Evolutionary conservation across 257 asterid genomes (phyloP).

Genomic region (Dorcoceras hygrometricum): DNA sequence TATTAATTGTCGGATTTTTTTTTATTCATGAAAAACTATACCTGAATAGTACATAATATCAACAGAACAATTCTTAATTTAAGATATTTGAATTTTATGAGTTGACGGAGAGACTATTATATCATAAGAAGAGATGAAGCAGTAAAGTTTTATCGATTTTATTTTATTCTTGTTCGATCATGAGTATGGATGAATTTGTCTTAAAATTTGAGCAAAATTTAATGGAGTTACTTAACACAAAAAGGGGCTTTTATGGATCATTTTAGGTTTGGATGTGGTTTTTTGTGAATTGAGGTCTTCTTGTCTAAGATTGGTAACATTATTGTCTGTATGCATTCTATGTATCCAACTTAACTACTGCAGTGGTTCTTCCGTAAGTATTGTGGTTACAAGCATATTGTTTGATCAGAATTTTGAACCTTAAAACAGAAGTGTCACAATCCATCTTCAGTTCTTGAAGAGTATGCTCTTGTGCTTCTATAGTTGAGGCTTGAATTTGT

Average conservation of each 20-base stretch:
- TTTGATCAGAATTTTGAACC: background rate
- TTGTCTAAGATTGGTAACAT: background rate
- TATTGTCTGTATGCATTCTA: background rate
- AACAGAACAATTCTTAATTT: background rate
- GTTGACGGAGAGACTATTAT: background rate
- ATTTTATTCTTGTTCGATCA: background rate
- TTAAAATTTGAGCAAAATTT: background rate
- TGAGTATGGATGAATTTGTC: background rate
- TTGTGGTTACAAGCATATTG: no score
- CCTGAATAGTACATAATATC: background rate
- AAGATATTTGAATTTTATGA: no score
- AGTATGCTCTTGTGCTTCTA: background rate
- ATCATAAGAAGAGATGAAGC: background rate
- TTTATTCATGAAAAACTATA: background rate
- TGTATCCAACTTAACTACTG: background rate
- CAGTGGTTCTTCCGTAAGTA: background rate
- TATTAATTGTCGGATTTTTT: no score
- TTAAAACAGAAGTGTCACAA: background rate
- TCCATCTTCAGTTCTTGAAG: constrained; percentile 15
- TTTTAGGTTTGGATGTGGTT: background rate
- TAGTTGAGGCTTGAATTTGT: constrained; percentile 26
- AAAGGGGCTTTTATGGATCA: background rate
- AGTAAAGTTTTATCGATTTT: background rate
- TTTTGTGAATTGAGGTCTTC: background rate
- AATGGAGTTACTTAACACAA: background rate